Evolutionary conservation across 1,139 yeast genomes (phyloP).

Genomic region (Zygosaccharomyces pseudobailii): DNA sequence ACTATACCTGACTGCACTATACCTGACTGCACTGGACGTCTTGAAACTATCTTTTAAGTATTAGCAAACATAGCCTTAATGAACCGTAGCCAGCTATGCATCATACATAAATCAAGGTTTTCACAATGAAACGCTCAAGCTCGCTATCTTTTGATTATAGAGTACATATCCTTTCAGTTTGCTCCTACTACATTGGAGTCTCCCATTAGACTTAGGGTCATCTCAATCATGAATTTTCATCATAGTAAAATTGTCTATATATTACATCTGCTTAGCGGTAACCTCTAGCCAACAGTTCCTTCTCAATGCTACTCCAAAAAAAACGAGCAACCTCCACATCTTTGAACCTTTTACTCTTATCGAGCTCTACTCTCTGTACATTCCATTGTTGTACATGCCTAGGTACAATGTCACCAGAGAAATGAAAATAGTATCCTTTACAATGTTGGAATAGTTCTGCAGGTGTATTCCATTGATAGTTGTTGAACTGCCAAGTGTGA

Average conservation of each 20-base stretch:
- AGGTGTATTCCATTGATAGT: slow-evolving; percentile 80
- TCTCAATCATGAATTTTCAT: not conserved
- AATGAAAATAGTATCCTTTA: slow-evolving; percentile 75
- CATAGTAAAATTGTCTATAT: not conserved
- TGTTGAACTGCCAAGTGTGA: slow-evolving; percentile 92
- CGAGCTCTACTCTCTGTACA: slow-evolving; percentile 70
- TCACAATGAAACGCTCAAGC: no score
- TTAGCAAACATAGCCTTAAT: no score
- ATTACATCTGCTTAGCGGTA: slow-evolving; percentile 22
- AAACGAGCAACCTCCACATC: slow-evolving; percentile 82
- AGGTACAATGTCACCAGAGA: slow-evolving; percentile 77
- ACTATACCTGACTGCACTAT: no score
- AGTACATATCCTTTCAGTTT: no score
- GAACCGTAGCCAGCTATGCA: no score
- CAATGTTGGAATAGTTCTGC: slow-evolving; percentile 74
- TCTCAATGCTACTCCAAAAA: slow-evolving; percentile 77
- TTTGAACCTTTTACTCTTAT: slow-evolving; percentile 77
- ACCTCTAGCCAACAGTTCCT: slow-evolving; percentile 47
- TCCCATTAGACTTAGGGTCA: not conserved
- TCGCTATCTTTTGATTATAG: no score
- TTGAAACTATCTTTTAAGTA: no score
- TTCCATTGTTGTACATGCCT: slow-evolving; percentile 79
- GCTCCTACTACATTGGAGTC: no score
- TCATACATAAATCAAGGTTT: no score
- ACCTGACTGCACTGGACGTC: no score